Evolutionary conservation across 163 green algal genomes (phyloP).

Genomic region (Prototheca wickerhamii): DNA sequence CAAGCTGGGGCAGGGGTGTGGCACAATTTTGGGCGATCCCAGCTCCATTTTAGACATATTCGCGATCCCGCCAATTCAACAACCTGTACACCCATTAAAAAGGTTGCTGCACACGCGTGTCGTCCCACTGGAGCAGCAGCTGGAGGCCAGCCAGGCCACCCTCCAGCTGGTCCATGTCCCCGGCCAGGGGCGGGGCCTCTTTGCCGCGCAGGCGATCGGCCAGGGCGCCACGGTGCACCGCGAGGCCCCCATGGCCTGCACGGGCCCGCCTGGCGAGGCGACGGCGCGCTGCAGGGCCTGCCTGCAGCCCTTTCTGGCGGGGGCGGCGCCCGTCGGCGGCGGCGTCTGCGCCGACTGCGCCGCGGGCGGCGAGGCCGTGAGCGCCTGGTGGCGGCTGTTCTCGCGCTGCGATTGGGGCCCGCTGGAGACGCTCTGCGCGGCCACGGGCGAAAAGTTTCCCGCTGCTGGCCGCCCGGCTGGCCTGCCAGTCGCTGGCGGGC

Average conservation of each 20-base stretch:
- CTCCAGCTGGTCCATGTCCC: background rate
- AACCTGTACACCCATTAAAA: background rate
- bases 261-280: constrained; percentile 1
- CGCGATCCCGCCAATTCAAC: too few species aligned
- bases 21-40: too few species aligned
- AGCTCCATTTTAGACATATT: too few species aligned
- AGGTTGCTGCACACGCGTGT: background rate
- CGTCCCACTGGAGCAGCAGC: constrained; percentile 3
- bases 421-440: constrained; percentile 32
- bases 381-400: background rate
- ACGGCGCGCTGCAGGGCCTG: constrained; percentile 39
- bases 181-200: background rate
- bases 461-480: constrained; percentile 42
- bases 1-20: too few species aligned
- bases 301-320: constrained; percentile 16
- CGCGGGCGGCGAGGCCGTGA: background rate
- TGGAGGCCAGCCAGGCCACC: background rate
- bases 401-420: background rate
- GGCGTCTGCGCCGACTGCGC: background rate
- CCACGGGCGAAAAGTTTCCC: constrained; percentile 41
- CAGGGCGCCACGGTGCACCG: constrained; percentile 18
- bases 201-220: constrained; percentile 14
- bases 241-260: constrained; percentile 33
- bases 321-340: too few species aligned
- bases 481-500: constrained; percentile 28